Percentiles rank a stretch among this genome's conserved stretches.
Evolutionary conservation across 345 rosid genomes (phyloP).

Genomic region (Abelmoschus esculentus): DNA sequence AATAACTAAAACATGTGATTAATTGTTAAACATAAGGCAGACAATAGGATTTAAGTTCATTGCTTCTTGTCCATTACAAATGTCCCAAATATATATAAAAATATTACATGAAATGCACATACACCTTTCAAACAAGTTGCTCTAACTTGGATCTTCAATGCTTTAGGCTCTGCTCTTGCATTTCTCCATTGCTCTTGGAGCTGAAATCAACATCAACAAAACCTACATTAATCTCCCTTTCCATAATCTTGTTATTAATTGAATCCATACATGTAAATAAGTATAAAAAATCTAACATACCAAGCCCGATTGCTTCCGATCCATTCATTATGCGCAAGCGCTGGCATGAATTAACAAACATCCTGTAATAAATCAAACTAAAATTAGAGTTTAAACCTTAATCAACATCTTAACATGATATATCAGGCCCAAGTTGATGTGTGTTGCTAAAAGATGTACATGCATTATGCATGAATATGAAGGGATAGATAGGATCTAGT

Average conservation of each 20-base stretch:
- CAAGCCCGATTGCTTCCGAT: slow-evolving; percentile 93
- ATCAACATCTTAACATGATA: no score
- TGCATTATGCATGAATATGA: no score
- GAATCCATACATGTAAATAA: neutral
- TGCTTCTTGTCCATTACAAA: slow-evolving; percentile 43
- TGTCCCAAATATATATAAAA: slow-evolving; percentile 18
- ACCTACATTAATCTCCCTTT: no score
- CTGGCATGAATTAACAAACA: slow-evolving; percentile 94
- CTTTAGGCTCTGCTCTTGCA: slow-evolving; percentile 47
- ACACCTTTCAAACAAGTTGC: slow-evolving; percentile 10
- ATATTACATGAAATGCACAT: slow-evolving; percentile 18
- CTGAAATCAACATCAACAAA: slow-evolving; percentile 18
- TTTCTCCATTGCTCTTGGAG: slow-evolving; percentile 61
- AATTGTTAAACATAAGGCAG: slow-evolving; percentile 32
- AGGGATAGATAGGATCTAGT: no score
- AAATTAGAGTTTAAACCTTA: no score
- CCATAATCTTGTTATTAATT: no score
- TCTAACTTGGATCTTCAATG: slow-evolving; percentile 1
- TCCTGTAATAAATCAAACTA: slow-evolving; percentile 34
- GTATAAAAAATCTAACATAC: slow-evolving; percentile 23
- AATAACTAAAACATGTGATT: neutral
- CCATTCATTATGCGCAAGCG: slow-evolving; percentile 95
- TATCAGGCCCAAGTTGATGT: neutral
- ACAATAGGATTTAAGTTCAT: slow-evolving; percentile 28
- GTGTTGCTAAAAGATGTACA: no score